Base-by-base conservation (phyloP, 306 rosid genomes). In the Mimosa pudica region DNA sequence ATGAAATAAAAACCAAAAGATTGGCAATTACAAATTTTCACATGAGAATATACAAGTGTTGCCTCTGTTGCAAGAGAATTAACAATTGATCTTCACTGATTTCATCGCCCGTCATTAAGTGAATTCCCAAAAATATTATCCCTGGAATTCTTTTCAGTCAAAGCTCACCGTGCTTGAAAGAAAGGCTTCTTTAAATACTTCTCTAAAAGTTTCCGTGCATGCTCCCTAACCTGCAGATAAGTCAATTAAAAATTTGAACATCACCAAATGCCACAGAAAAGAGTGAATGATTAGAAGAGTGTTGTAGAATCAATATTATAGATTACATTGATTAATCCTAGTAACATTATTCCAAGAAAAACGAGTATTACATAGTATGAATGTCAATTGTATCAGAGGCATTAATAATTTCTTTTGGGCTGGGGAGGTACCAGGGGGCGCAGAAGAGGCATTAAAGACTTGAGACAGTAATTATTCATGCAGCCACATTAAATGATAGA, bases 171-270 rank as follows among this genome's bases (percentile, higher is more conserved):
- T 10, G 65, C 85, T 60, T 82, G 67, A 82, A 93, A 91, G 87
- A 95, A 95, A 73, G 99, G 99, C 88, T 93, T 91, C 88, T 75
- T 89, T 74, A 90, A 17, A 79, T 83, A 83, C 82, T 91, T 93
- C 88, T 95, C 99, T 87, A 95, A 82, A 73, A 95, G 90, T 83
- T 95, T 95, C 52, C 99, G 89, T 51, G 94, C 99, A 87, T 93
- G 99, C 79, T 93, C 98, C 77, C 98, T 80, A 81, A 91, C 99
- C 99, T 93, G 63, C 60, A 68, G 48, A 78, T 48, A 62, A 74
- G 71, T 70, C 18, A 75, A 79, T 70, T 67, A 68, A 46, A 33
- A 70, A 77, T 71, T 52, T 58, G 77, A 64, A 75, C 63, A 20
- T 71, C 78, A 75, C 63, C 78, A 73, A 70, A 63, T 64, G 65